phyloP scores from a whole-genome alignment of 2,329 filamentous ascomycete genomes.

The Ascocoryne sarcoides region DNA sequence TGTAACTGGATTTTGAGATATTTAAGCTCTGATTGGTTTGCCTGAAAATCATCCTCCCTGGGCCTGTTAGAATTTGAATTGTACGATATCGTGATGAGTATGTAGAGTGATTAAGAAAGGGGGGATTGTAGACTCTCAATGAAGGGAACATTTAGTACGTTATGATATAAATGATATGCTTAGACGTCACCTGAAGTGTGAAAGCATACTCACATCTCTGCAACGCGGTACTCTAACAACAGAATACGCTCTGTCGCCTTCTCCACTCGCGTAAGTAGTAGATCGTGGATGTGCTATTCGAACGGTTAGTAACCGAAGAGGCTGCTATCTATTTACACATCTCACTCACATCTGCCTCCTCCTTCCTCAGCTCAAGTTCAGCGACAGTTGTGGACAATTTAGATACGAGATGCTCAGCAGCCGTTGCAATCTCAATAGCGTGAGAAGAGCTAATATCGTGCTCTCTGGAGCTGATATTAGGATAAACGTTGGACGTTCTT shows the following conservation, averaged over 20 bases:
- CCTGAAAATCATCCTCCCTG: conserved; percentile 46
- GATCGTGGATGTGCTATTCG: conserved; percentile 48
- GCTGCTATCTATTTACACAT: too few species aligned
- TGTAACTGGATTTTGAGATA: conserved; percentile 54
- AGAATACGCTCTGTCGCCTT: conserved; percentile 49
- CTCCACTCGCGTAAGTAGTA: conserved; percentile 50
- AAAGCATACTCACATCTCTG: conserved; percentile 41
- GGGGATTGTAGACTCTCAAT: too few species aligned
- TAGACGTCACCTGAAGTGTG: not conserved
- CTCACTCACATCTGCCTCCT: conserved; percentile 49
- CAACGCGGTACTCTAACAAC: conserved; percentile 49
- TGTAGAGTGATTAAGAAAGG: too few species aligned
- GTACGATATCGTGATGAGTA: too few species aligned
- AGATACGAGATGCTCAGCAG: conserved; percentile 39
- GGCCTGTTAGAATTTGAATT: too few species aligned
- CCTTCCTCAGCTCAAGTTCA: conserved; percentile 45
- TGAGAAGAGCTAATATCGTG: conserved; percentile 20
- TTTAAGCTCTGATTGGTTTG: conserved; percentile 51
- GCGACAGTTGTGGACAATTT: conserved; percentile 42
- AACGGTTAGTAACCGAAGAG: conserved; percentile 4
- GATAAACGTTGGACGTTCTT: not conserved
- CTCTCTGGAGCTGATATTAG: not conserved
- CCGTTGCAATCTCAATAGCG: conserved; percentile 30
- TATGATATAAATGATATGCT: too few species aligned
- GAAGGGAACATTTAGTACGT: too few species aligned